These are phyloP conservation scores for Eustoma russellianum DNA, from an alignment of 257 asterid species.

Conservation along the genomic window DNA sequence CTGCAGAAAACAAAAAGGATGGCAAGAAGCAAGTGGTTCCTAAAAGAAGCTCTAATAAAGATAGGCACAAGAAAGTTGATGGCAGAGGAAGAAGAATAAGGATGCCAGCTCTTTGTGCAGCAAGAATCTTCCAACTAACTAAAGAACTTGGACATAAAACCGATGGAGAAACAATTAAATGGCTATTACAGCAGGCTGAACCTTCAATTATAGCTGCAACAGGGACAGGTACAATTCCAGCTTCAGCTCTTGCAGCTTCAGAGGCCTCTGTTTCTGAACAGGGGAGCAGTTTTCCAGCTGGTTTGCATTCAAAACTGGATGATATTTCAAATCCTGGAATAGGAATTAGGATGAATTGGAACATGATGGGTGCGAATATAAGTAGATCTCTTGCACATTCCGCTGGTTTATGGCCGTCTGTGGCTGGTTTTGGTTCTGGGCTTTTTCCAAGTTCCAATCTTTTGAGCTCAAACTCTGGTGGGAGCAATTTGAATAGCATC, in stretches of 20 bases:
- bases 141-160: slow-evolving; percentile 58
- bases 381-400: slow-evolving; percentile 23
- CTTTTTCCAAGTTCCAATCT: slow-evolving; percentile 23
- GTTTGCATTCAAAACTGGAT: slow-evolving; percentile 19
- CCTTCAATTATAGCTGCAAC: slow-evolving; percentile 60
- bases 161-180: slow-evolving; percentile 66
- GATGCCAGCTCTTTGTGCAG: slow-evolving; percentile 65
- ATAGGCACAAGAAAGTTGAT: slow-evolving; percentile 60
- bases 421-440: slow-evolving; percentile 33
- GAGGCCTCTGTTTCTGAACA: slow-evolving; percentile 43
- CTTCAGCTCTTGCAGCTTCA: slow-evolving; percentile 36
- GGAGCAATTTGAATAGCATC: slow-evolving; percentile 14
- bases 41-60: slow-evolving; percentile 48
- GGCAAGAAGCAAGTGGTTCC: slow-evolving; percentile 35
- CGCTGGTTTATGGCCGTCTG: slow-evolving; percentile 40
- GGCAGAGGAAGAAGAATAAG: slow-evolving; percentile 61
- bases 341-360: slow-evolving; percentile 21
- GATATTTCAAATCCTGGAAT: slow-evolving; percentile 19
- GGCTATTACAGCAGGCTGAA: slow-evolving; percentile 71
- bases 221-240: slow-evolving; percentile 61
- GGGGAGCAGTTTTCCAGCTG: slow-evolving; percentile 25
- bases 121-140: slow-evolving; percentile 57
- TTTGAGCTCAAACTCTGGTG: slow-evolving; percentile 14
- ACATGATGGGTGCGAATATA: slow-evolving; percentile 18
- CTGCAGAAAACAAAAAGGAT: slow-evolving; percentile 13